Evolutionary conservation across 75 land plant species (phyloP).

Genomic region (Picea glauca): DNA sequence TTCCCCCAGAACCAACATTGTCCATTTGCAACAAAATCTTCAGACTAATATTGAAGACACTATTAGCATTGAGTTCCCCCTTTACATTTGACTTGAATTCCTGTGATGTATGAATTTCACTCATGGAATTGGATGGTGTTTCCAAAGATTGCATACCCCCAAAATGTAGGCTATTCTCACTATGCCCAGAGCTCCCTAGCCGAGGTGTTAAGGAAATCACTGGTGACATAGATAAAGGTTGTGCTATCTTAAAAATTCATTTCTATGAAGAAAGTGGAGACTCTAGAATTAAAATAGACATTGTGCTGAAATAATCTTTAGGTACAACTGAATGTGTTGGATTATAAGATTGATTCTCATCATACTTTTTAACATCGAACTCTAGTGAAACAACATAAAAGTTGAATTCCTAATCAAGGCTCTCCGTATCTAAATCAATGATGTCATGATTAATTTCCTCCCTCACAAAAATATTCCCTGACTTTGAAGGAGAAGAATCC

Average conservation of each 20-base stretch:
- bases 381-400: too few relatives aligned
- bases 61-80: conserved; percentile 21
- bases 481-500: too few relatives aligned
- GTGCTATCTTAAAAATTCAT: conserved; percentile 22
- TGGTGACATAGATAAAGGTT: conserved; percentile 38
- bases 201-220: conserved; percentile 46
- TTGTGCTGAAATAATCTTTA: conserved; percentile 39
- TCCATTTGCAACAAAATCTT: conserved; percentile 67
- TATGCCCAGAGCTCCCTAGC: conserved; percentile 39
- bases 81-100: conserved; percentile 31
- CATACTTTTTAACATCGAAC: too few relatives aligned
- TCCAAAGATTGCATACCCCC: background rate
- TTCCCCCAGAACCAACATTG: conserved; percentile 78
- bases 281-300: conserved; percentile 26
- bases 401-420: too few relatives aligned
- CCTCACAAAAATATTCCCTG: too few relatives aligned
- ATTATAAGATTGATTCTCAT: too few relatives aligned
- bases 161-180: conserved; percentile 26
- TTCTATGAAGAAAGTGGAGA: conserved; percentile 62
- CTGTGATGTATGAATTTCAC: conserved; percentile 31
- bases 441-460: too few relatives aligned
- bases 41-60: conserved; percentile 39
- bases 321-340: background rate
- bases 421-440: too few relatives aligned
- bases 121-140: conserved; percentile 37